Base-by-base conservation (phyloP, 1,139 yeast genomes). In the Blastobotrys buckinghamii region DNA sequence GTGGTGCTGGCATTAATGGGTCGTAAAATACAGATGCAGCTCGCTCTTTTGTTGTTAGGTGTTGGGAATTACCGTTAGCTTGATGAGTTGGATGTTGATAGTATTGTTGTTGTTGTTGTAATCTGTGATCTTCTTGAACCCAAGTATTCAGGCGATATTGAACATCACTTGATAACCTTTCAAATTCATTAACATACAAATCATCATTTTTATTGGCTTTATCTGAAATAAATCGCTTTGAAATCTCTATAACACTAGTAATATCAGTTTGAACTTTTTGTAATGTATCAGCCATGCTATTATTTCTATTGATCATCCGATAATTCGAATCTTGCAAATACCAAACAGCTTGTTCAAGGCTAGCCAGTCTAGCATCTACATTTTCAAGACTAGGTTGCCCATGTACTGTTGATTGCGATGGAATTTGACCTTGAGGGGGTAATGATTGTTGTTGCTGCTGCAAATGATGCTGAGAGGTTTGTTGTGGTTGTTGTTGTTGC, bases 21-120 rank as follows among this genome's bases (percentile, higher is more conserved):
- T 62, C 65, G 45, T 58, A 63, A 44, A 55, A 56, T 33, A 63
- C 55, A 9, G 64, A 58, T 17, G 54, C 54, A 15, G 60, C 53
- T 39, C 61, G 49, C 37, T 67, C 71, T 27, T 41, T 41, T 27
- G 36, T 33, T 6, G 12, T 15, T n/a, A 13, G 32, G 19, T 40
- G 26, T 19, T 40, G 44, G 8, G 20, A 33, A 32, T 39, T 17
- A 4, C n/a, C 3, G 19, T 17, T 13, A 6, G 27, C 30, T 22
- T n/a, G 46, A 15, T 40, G 44, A 5, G 27, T 50, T 29, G 47
- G 49, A 2, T 47, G 49, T 8, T 32, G 47, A 20, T 45, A 49
- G 15, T 16, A 35, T n/a, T 40, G 44, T 8, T 27, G 52, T 34
- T 33, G 45, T 8, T 35, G 37, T 30, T 29, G 17, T 7, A 22